A percentile compares a stretch with the other conserved stretches of the same genome.
These are phyloP conservation scores for Elasticomyces elasticus DNA, from an alignment of 495 filamentous ascomycete genomes.

Conservation along the genomic window DNA sequence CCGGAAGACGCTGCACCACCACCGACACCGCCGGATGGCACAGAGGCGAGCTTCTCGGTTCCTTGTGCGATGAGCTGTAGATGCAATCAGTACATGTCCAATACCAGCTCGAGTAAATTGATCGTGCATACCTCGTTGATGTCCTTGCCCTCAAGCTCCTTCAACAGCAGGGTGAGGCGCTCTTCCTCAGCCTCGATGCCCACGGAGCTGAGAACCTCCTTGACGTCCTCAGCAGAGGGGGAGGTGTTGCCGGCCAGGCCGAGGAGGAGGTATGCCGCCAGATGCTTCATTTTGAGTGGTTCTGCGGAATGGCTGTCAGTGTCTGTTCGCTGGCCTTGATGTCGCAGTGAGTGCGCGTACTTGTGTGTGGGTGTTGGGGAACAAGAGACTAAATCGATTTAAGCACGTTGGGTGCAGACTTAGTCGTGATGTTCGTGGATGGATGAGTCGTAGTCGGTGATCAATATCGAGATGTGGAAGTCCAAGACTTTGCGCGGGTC, in stretches of 20 bases:
- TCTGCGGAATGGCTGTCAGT: constrained; percentile 3
- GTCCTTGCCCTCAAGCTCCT: constrained; percentile 95
- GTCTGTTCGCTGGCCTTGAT: background rate
- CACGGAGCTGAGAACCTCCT: constrained; percentile 82
- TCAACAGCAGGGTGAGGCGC: constrained; percentile 72
- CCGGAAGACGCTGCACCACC: constrained; percentile 49
- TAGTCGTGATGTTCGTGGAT: constrained; percentile 67
- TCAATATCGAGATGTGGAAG: too few relatives aligned
- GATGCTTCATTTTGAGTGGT: constrained; percentile 89
- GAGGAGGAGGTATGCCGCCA: constrained; percentile 98
- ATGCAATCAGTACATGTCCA: background rate
- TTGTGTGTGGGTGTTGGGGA: constrained; percentile 32
- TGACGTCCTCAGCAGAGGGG: constrained; percentile 80
- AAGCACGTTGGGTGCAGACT: constrained; percentile 81
- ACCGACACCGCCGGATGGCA: constrained; percentile 74
- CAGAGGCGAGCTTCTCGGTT: constrained; percentile 88
- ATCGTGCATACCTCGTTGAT: constrained; percentile 66
- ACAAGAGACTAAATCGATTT: constrained; percentile 93
- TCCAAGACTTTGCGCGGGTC: too few relatives aligned
- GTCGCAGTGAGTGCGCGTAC: background rate
- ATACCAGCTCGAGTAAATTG: background rate
- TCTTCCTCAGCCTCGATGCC: constrained; percentile 90
- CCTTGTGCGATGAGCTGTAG: constrained; percentile 83
- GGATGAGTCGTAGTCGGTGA: too few relatives aligned
- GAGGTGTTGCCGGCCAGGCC: constrained; percentile 83